Evolutionary conservation across 2,329 filamentous ascomycete species (phyloP).

Genomic region (Beauveria varroae): DNA sequence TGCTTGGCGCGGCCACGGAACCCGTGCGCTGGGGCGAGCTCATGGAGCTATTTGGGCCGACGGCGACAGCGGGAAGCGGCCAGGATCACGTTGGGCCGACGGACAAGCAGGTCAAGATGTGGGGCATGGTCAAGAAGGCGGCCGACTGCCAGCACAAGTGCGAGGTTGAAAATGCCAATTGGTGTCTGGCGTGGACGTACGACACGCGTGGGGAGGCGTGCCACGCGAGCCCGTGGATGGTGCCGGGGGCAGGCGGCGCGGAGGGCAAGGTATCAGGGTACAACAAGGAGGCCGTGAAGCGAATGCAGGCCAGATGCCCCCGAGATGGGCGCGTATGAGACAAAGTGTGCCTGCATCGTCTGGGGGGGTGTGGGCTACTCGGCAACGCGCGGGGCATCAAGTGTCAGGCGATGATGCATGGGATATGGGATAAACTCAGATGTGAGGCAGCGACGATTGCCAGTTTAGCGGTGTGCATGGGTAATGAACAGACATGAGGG

Average conservation of each 20-base stretch:
- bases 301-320: slow-evolving; percentile 19
- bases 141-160: slow-evolving; percentile 39
- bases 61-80: slow-evolving; percentile 23
- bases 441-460: no score
- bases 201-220: slow-evolving; percentile 33
- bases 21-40: slow-evolving; percentile 44
- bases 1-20: slow-evolving; percentile 29
- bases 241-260: slow-evolving; percentile 30
- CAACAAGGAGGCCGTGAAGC: slow-evolving; percentile 23
- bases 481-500: no score
- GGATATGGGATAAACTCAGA: neutral
- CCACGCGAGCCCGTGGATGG: slow-evolving; percentile 41
- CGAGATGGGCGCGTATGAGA: neutral
- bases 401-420: neutral
- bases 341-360: neutral
- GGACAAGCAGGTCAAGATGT: slow-evolving; percentile 34
- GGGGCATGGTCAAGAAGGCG: slow-evolving; percentile 28
- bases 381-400: neutral
- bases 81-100: slow-evolving; percentile 45
- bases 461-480: no score
- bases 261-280: slow-evolving; percentile 24
- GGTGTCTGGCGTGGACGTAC: slow-evolving; percentile 47
- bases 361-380: neutral
- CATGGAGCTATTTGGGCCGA: slow-evolving; percentile 38
- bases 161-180: slow-evolving; percentile 22